phyloP scores from a whole-genome alignment of 192 early-diverging fungal species.

The Gigaspora rosea region DNA sequence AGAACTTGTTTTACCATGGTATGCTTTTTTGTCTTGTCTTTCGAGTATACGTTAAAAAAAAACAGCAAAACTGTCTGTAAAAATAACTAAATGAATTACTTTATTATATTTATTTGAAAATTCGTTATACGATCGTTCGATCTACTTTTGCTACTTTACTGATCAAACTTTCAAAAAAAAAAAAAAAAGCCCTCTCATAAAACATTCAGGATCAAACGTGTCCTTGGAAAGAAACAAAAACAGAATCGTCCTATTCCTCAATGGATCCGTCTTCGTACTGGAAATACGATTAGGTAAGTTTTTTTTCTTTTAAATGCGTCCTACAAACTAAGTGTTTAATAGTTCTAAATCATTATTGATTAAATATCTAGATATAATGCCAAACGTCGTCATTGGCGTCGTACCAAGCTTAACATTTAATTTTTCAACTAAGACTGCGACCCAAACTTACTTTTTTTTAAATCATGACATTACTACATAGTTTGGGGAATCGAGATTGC shows the following conservation, averaged over 20 bases:
- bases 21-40: no score
- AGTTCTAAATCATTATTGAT: neutral
- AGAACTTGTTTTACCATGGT: no score
- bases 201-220: slow-evolving; percentile 96
- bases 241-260: slow-evolving; percentile 98
- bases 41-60: no score
- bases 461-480: no score
- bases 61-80: no score
- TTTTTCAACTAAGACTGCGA: neutral
- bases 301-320: neutral
- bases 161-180: no score
- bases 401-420: slow-evolving; percentile 97
- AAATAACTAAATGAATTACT: no score
- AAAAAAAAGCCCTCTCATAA: slow-evolving; percentile 88
- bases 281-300: slow-evolving; percentile 83
- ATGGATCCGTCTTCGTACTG: slow-evolving; percentile 96
- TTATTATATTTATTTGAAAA: no score
- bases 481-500: no score
- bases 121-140: no score
- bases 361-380: slow-evolving; percentile 84
- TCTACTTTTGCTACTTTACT: no score
- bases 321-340: neutral
- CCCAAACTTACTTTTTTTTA: no score
- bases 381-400: slow-evolving; percentile 99
- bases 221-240: slow-evolving; percentile 97